Evolutionary conservation across 139 green algal genomes (phyloP), one percentile per base, ranked within the genome.

Genomic region (Spirogloea muscicola): DNA sequence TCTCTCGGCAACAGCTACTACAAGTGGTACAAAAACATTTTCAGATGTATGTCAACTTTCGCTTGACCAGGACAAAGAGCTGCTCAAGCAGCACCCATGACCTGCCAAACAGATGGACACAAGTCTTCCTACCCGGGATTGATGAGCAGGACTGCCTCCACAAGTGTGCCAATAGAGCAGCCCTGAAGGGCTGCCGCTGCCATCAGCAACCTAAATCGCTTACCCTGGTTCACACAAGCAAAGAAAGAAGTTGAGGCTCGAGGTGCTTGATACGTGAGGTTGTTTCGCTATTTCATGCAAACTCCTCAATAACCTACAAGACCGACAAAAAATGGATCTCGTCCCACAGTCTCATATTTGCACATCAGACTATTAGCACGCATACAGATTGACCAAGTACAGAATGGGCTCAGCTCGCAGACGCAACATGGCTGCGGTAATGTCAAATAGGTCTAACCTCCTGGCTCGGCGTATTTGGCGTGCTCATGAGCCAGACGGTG

Each of bases 111-210:
- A n/a, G n/a, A n/a, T n/a, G n/a, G n/a, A n/a, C n/a, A n/a, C n/a
- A n/a, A n/a, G n/a, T 55, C 46, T 55, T 48, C 49, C 41, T 42
- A 75, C 68, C 55, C 39, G n/a, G 75, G 68, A 42, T 83, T 52
- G 37, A 83, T 43, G 18, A 31, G 25, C 7, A 84, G 3, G 29
- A 84, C 77, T 16, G 34, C 38, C 13, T 86, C 62, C n/a, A 83
- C 61, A 13, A 83, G 76, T 3, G 59, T 36, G 33, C 76, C 76
- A 27, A 83, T 62, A 33, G 68, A 81, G 29, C 59, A 80, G 40
- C 76, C 76, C 18, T 83, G 77, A 18, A 85, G 29, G 51, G 85
- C 84, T 7, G 74, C 73, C 16, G 66, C 44, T 7, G 42, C 58
- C 39, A 74, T 16, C 31, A 82, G 78, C 10, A 82, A 31, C 49